These are phyloP conservation scores for Mortierella sp. DNA, from an alignment of 371 early-diverging fungal species.

Conservation along the genomic window DNA sequence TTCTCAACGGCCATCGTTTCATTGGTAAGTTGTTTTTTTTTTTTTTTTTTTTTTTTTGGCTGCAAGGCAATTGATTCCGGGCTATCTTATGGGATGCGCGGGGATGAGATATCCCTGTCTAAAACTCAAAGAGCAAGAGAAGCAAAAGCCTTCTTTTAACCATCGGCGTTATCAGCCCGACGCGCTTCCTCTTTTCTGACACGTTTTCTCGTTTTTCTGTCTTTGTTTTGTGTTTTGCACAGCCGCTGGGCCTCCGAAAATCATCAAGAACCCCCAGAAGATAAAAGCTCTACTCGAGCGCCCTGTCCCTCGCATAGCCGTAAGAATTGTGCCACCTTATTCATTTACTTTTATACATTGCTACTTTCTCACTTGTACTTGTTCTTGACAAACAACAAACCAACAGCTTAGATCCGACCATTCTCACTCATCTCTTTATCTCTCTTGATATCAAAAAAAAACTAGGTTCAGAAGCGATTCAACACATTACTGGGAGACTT, in stretches of 20 bases:
- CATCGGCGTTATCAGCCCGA: too few relatives aligned
- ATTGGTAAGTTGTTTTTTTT: not conserved
- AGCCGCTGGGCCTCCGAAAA: conserved; percentile 55
- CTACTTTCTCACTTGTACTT: not conserved
- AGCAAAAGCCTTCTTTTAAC: not conserved
- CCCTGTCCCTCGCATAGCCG: conserved; percentile 46
- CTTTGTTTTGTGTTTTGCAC: not conserved
- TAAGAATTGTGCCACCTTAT: conserved; percentile 1
- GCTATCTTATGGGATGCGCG: not conserved
- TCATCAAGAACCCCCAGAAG: conserved; percentile 37
- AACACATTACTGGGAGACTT: conserved; percentile 50
- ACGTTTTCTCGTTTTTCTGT: not conserved
- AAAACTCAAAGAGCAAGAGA: not conserved
- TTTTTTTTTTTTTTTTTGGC: not conserved
- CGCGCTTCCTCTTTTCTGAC: not conserved
- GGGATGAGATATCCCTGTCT: not conserved
- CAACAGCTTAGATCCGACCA: not conserved
- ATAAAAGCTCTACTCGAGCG: conserved; percentile 48
- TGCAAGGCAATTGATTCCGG: not conserved
- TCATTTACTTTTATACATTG: not conserved
- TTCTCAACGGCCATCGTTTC: not conserved
- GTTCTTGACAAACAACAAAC: too few relatives aligned
- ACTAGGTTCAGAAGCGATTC: conserved; percentile 31
- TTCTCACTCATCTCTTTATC: not conserved
- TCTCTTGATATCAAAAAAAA: not conserved